Conservation (phyloP, 169 alveolate species). For the Plasmodium vivax region DNA sequence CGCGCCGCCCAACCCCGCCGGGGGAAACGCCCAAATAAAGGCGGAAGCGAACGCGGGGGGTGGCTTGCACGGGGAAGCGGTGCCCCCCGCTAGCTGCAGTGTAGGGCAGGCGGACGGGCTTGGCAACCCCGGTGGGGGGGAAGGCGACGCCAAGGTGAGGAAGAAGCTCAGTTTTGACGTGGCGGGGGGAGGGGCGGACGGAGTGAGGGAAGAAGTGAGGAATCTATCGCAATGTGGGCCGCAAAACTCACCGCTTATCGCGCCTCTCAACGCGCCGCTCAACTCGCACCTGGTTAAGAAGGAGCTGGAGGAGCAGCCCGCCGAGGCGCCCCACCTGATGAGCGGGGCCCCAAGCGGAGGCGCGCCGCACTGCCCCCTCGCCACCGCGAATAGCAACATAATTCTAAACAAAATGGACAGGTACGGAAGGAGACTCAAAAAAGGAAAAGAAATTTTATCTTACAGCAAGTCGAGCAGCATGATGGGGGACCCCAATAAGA, state of each 20-base stretch:
- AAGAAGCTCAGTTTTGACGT: neutral
- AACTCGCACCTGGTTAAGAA: neutral
- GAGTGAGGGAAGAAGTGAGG: neutral
- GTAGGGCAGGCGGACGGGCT: neutral
- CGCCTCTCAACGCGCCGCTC: no score
- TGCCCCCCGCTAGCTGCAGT: neutral
- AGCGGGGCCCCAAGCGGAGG: neutral
- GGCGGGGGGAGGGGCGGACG: neutral
- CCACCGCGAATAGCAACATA: neutral
- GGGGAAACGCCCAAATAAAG: neutral
- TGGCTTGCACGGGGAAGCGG: neutral
- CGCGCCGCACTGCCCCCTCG: neutral
- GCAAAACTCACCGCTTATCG: neutral
- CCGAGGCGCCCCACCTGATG: neutral
- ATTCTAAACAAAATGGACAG: neutral
- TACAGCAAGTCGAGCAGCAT: neutral
- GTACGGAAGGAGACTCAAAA: neutral
- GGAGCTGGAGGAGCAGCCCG: neutral
- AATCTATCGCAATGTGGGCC: neutral
- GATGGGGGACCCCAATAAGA: neutral
- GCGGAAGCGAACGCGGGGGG: neutral
- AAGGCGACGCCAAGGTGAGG: neutral
- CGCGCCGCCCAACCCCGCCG: neutral
- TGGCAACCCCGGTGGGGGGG: neutral
- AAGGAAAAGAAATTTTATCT: slow-evolving; percentile 7